Evolutionary conservation across 495 filamentous ascomycete species (phyloP).

Genomic region (Penicillium samsonianum): DNA sequence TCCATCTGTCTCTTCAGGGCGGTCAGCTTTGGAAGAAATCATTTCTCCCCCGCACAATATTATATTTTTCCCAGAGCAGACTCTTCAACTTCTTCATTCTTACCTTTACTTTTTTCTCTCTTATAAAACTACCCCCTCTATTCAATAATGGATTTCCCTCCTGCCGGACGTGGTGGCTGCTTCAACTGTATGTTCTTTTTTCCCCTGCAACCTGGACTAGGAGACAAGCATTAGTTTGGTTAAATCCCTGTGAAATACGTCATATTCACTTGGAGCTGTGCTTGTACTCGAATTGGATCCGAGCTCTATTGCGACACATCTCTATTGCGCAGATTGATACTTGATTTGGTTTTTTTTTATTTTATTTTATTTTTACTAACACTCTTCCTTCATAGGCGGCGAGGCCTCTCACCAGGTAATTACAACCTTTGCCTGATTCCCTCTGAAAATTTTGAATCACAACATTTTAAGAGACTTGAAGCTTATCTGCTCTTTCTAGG

Average conservation of each 20-base stretch:
- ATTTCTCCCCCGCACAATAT: constrained; percentile 42
- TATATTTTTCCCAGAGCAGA: constrained; percentile 33
- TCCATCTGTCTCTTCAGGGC: neutral
- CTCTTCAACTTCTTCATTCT: constrained; percentile 23
- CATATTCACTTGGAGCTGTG: neutral
- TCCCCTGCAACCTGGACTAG: constrained; percentile 12
- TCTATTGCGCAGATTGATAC: neutral
- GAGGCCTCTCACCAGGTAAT: constrained; percentile 71
- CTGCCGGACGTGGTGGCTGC: constrained; percentile 62
- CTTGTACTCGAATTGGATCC: constrained; percentile 18
- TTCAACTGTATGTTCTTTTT: constrained; percentile 72
- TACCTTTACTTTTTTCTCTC: constrained; percentile 13
- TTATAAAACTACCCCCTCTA: neutral
- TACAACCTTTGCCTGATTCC: constrained; percentile 13
- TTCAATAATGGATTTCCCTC: constrained; percentile 53
- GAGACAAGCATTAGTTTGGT: constrained; percentile 5
- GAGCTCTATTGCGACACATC: neutral
- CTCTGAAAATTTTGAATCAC: neutral
- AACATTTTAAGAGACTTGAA: neutral
- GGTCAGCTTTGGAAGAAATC: constrained; percentile 29
- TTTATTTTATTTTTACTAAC: constrained; percentile 29
- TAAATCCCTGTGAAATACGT: constrained; percentile 6
- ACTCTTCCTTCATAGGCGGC: constrained; percentile 57
- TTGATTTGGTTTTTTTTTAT: constrained; percentile 8
- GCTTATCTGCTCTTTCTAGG: constrained; percentile 47